Evolutionary conservation across 352 stramenopile species (phyloP), one percentile per base, ranked within the genome.

Genomic region (Phytophthora foliorum): DNA sequence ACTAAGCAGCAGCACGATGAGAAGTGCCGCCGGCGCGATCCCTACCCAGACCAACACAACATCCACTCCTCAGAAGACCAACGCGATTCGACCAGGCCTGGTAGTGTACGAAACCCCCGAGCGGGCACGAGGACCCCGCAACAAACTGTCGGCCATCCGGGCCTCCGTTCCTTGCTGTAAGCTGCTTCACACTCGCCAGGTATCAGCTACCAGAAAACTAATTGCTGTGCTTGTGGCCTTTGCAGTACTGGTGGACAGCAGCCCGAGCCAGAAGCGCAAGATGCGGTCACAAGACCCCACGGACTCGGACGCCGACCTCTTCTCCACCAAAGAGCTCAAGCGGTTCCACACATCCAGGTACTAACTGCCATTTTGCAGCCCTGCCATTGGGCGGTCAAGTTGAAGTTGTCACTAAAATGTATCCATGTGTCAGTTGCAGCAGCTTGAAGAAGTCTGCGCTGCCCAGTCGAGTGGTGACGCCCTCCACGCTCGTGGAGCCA

Each of bases 181-280:
- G 80, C 57, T 46, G 27, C 54, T 2, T 8, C 29, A 42, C 32
- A 11, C 11, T 31, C 16, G 32, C n/a, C 38, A 38, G 29, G n/a
- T 31, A 2, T 57, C 24, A 25, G 21, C 17, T 4, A 39, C 6
- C 36, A 48, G 16, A 10, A 19, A 34, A 45, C n/a, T 63, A 60
- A 70, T 16, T 52, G 14, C 22, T 42, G 34, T 36, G 27, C 29
- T 13, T 34, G 29, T 34, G 29, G 9, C 29, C 29, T 19, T 11
- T 63, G 44, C 42, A 76, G 66, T 85, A 38, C 27, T 77, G 21
- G 67, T 79, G 17, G 74, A 82, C 38, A 86, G 74, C 61, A 92
- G 86, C 66, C 83, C 86, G 10, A 92, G 76, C 27, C 83, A 90
- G 50, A 92, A 93, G 67, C 82, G 86, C 59, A 92, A 92, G 63